Evolutionary conservation across 2,329 filamentous ascomycete genomes (phyloP), one percentile per base, ranked within the genome.

Genomic region (Coniochaeta sp.): DNA sequence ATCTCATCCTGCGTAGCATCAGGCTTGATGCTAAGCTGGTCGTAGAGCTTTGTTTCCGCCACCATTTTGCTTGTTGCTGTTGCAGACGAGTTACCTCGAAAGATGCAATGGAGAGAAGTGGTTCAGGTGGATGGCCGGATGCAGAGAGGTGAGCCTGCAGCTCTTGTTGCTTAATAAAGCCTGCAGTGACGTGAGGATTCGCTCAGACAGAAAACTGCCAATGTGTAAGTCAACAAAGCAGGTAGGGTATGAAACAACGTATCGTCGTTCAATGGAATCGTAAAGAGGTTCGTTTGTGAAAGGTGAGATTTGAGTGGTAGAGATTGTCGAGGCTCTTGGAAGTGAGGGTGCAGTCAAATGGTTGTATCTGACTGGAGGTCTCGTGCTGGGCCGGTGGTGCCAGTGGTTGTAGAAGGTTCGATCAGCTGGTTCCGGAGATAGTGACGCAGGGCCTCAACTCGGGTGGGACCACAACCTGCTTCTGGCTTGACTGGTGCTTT

Each of bases 11-110:
- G 89, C 22, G 83, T 79, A 22, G 91, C 90, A 55, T 84, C 81
- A 33, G 92, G 82, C 68, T 89, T 86, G 71, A 96, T 76, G 66
- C 79, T 77, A 63, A 99, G 78, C 57, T 83, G 79, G 70, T 97
- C 90, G 77, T 99, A 99, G 57, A 97, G 85, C 72, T 95, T 96
- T 50, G 88, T 94, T 76, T 97, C 92, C 63, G 89, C 87, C 61
- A 95, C 90, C 92, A 97, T 49, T 2, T 32, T 96, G 60, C 61
- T 82, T 70, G 61, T n/a, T 46, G 14, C 38, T 10, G 47, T 49
- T 28, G 48, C 31, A 9, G 38, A 13, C n/a, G 16, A 40, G 51
- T 35, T 51, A 50, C 33, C 49, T 50, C 52, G 50, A 51, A 50
- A 50, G 33, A 40, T 52, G 53, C 47, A 30, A 35, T 50, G 42